Evolutionary conservation across 495 filamentous ascomycete genomes (phyloP), one percentile per base, ranked within the genome.

Genomic region (Diplogelasinospora grovesii): DNA sequence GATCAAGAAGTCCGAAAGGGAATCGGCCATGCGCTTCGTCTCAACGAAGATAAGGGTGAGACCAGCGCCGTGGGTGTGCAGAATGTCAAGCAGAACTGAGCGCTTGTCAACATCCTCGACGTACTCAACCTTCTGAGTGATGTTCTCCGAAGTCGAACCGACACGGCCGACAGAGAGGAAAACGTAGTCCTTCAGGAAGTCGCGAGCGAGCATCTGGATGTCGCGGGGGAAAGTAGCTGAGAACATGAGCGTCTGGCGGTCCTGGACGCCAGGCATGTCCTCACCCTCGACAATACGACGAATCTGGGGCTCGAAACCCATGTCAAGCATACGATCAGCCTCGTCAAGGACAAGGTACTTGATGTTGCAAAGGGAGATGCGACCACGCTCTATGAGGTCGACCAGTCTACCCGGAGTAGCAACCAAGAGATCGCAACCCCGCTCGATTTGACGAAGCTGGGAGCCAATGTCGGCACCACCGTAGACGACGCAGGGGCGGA

Each of bases 241-340:
- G 65, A 98, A 98, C 92, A 98, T 98, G 71, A 98, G 89, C 28
- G 92, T 95, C 66, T 97, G 93, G 56, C 93, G 88, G 52, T 74
- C 67, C 43, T 84, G 71, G 46, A 88, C 86, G 31, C 69, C 65
- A 24, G 93, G 92, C 92, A 97, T 96, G 59, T 98, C 92, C 68
- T 95, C 92, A 46, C 85, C 86, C 66, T 98, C 89, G 18, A 98
- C 89, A 53, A 98, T 97, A 50, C 92, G 84, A 50, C 92, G 89
- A 62, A 98, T 96, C 67, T 98, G 92, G 54, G 92, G 92, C 74
- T 98, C 92, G 75, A 98, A 98, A 84, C 92, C 92, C 92, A 98
- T 97, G 73, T 98, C 92, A 76, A 98, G 71, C 92, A 98, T 97
- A 64, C 93, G 93, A 72, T 98, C 92, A 64, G 92, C 92, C 75